phyloP scores from a whole-genome alignment of 768 basidiomycete genomes.

The Boletus rubroflammeus region DNA sequence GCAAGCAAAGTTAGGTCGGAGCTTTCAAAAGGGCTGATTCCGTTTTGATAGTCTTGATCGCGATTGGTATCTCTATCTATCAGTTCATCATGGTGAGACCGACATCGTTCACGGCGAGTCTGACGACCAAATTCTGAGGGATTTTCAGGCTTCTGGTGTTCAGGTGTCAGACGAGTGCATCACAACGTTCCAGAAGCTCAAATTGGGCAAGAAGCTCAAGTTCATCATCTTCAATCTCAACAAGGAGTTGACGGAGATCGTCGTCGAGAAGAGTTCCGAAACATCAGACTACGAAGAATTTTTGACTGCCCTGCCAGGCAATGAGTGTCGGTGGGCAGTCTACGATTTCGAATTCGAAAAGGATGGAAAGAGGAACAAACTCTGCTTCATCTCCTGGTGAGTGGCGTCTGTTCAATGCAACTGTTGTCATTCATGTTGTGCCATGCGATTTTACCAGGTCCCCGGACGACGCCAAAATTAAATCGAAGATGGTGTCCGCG shows the following conservation, averaged over 20 bases:
- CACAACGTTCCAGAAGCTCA: slow-evolving; percentile 13
- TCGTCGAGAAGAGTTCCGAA: slow-evolving; percentile 63
- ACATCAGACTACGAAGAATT: slow-evolving; percentile 66
- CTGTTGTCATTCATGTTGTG: background rate
- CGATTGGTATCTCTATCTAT: slow-evolving; percentile 26
- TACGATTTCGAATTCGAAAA: slow-evolving; percentile 87
- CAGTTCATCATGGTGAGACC: slow-evolving; percentile 31
- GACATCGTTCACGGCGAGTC: background rate
- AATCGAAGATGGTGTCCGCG: slow-evolving; percentile 92
- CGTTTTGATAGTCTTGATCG: slow-evolving; percentile 15
- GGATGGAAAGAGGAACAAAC: slow-evolving; percentile 80
- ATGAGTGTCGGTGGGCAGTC: slow-evolving; percentile 80
- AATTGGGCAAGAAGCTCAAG: slow-evolving; percentile 55
- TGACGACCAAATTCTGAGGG: background rate
- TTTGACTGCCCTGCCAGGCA: slow-evolving; percentile 63
- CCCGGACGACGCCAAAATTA: slow-evolving; percentile 82
- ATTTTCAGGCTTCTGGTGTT: slow-evolving; percentile 36
- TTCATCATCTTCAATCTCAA: slow-evolving; percentile 83
- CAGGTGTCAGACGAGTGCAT: slow-evolving; percentile 51
- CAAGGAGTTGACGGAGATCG: slow-evolving; percentile 58
- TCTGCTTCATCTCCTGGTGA: slow-evolving; percentile 84
- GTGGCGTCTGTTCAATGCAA: slow-evolving; percentile 29
- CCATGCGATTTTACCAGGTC: slow-evolving; percentile 51
- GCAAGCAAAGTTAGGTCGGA: slow-evolving; percentile 28
- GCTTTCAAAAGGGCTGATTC: slow-evolving; percentile 11